A percentile compares a stretch with the other conserved stretches of the same genome.
Conservation (phyloP, 129 eudicot genomes). For the Logfia minima region DNA sequence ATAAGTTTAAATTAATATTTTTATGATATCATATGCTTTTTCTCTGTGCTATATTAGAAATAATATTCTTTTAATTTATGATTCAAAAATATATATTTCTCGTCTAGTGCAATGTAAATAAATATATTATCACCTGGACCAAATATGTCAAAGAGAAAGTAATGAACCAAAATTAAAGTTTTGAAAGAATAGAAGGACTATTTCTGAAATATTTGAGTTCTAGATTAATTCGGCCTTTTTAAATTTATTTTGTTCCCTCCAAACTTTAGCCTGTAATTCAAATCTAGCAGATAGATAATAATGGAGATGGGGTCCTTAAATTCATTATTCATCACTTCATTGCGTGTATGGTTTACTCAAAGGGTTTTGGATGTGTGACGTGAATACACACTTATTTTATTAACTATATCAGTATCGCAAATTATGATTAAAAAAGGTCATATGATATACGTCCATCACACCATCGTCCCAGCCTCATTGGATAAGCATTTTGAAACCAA, state of each 20-base stretch:
- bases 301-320: not conserved
- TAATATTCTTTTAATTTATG: no score
- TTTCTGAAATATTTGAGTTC: not conserved
- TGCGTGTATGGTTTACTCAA: not conserved
- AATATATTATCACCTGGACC: not conserved
- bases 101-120: no score
- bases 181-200: constrained; percentile 18
- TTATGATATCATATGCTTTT: no score
- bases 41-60: no score
- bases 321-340: not conserved
- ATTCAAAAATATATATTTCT: no score
- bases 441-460: no score
- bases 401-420: not conserved
- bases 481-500: no score
- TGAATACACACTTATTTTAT: not conserved
- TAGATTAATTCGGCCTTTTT: constrained; percentile 5
- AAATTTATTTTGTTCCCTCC: constrained; percentile 14
- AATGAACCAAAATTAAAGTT: not conserved
- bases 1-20: no score
- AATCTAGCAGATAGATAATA: not conserved
- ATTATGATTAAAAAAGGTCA: not conserved
- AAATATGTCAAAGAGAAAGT: not conserved
- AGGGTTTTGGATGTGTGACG: not conserved
- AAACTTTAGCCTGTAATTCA: not conserved
- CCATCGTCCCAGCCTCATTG: no score